These are phyloP conservation scores for Onygena corvina DNA, from an alignment of 2,329 filamentous ascomycete species.

Conservation along the genomic window DNA sequence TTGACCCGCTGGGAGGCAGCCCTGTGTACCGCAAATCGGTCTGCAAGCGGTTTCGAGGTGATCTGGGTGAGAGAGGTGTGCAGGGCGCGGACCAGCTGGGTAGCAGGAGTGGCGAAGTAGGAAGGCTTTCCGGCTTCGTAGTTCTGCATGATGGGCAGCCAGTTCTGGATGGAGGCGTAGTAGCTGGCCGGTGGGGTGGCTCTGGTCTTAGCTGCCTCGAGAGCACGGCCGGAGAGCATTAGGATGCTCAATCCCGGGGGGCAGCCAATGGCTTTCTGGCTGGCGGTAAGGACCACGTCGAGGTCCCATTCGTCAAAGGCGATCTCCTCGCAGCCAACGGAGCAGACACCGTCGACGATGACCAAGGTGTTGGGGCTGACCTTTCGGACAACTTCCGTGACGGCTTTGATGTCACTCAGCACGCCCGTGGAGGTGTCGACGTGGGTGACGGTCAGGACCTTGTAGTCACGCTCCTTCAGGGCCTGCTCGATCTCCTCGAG, in stretches of 20 bases:
- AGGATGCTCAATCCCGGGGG: constrained; percentile 89
- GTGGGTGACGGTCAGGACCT: constrained; percentile 87
- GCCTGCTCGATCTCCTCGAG: constrained; percentile 79
- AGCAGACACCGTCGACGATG: constrained; percentile 93
- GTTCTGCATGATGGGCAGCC: constrained; percentile 97
- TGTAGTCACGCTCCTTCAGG: constrained; percentile 82
- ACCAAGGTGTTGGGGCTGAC: constrained; percentile 86
- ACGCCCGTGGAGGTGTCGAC: constrained; percentile 97
- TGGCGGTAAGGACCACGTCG: constrained; percentile 85
- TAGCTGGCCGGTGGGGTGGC: constrained; percentile 76
- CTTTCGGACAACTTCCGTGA: constrained; percentile 69
- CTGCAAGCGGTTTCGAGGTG: constrained; percentile 62
- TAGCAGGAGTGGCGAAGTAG: constrained; percentile 94
- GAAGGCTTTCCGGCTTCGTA: constrained; percentile 96
- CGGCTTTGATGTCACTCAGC: constrained; percentile 72
- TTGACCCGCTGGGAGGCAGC: constrained; percentile 76
- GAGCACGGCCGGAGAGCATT: constrained; percentile 81
- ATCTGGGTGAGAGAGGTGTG: constrained; percentile 84
- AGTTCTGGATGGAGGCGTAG: constrained; percentile 95
- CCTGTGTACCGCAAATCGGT: constrained; percentile 72
- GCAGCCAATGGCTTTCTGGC: constrained; percentile 92
- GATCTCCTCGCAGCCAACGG: constrained; percentile 90
- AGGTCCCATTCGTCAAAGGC: constrained; percentile 90
- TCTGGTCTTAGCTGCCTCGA: constrained; percentile 65
- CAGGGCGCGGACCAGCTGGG: constrained; percentile 83